Conservation (phyloP, 306 rosid species). For the Lagenaria siceraria region DNA sequence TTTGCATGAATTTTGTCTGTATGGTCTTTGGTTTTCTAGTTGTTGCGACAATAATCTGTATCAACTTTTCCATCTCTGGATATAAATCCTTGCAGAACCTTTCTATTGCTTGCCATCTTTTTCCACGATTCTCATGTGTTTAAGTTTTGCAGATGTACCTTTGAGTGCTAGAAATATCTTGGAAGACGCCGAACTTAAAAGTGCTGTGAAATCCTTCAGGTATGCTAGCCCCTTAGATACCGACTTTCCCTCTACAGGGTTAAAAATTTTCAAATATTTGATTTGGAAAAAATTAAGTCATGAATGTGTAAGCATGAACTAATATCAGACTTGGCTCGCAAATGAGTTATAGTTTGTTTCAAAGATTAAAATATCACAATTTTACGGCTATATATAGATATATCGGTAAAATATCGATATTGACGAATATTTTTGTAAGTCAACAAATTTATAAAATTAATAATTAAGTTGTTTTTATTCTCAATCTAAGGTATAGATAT, state of each 20-base stretch:
- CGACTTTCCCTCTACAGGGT: background rate
- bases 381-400: too few relatives aligned
- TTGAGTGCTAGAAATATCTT: slow-evolving; percentile 72
- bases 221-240: slow-evolving; percentile 1
- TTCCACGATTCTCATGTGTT: background rate
- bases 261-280: background rate
- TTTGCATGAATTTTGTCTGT: background rate
- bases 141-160: slow-evolving; percentile 56
- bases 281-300: background rate
- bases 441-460: too few relatives aligned
- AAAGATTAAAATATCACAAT: too few relatives aligned
- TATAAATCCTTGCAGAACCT: background rate
- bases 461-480: too few relatives aligned
- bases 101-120: background rate
- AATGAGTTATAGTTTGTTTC: background rate
- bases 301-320: background rate
- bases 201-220: slow-evolving; percentile 82
- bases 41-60: background rate
- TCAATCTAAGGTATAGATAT: too few relatives aligned
- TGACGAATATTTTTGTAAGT: too few relatives aligned
- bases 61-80: background rate
- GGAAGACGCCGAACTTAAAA: slow-evolving; percentile 73
- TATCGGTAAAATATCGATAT: too few relatives aligned
- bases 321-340: background rate
- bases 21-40: background rate